Base-by-base conservation (phyloP, 148 eudicot genomes). In the Selenicereus undatus region DNA sequence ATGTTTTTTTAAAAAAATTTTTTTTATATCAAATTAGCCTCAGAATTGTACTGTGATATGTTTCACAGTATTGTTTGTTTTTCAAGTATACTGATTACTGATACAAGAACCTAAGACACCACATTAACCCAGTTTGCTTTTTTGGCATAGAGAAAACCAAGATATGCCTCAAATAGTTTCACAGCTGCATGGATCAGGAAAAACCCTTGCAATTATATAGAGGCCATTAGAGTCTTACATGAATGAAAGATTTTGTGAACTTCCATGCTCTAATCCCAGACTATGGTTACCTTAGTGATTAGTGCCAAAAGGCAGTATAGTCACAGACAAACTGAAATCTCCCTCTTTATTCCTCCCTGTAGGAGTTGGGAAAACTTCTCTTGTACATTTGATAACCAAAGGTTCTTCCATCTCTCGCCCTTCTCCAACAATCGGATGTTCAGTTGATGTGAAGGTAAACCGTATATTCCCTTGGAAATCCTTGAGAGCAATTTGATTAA, bases 311-410 rank as follows among this genome's bases (percentile, higher is more conserved):
- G 71, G 74, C 29, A 50, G 66, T 52, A 73, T 62, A 43, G 27
- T 73, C 65, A 65, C 62, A 16, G 21, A 14, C 35, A 18, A 71
- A 77, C 21, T 71, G 24, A 76, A 36, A 45, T 27, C 6, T 74
- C 11, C 64, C 36, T 66, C 17, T 58, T 51, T 32, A 13, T 80
- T 9, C 54, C 29, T 81, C 81, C 81, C 75, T 76, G 30, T 77
- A 96, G 98, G 99, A 80, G 99, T 96, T 84, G 99, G 99, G 62
- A 96, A 96, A 86, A 90, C 95, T 73, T 93, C 99, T 87, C 89
- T 93, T 69, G 97, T 96, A 87, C 91, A 96, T 84, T 89, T 96
- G 86, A 92, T 96, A 77, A 83, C 90, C 81, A 92, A 96, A 79
- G 99, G 98, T 87, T 89, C 93, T 84, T 85, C 97, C 39, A 75